Evolutionary conservation across 2,329 filamentous ascomycete species (phyloP).

Genomic region (Nigrospora oryzae): DNA sequence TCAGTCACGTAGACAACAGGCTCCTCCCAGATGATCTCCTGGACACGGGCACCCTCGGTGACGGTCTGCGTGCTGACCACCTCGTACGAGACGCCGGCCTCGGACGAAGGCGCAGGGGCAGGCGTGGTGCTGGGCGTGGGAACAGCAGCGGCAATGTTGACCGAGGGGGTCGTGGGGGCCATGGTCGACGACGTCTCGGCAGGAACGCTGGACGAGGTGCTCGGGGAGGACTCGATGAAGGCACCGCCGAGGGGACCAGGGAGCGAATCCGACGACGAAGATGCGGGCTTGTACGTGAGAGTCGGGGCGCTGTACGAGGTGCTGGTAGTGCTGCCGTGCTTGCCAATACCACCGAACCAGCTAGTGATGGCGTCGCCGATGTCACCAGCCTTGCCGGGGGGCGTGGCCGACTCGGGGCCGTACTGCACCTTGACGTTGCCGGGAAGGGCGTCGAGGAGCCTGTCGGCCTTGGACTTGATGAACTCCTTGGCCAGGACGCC

Average conservation of each 20-base stretch:
- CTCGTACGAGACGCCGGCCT: slow-evolving; percentile 24
- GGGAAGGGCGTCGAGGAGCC: slow-evolving; percentile 52
- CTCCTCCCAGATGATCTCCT: slow-evolving; percentile 50
- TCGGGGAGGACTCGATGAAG: slow-evolving; percentile 12
- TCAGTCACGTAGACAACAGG: slow-evolving; percentile 44
- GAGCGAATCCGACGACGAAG: slow-evolving; percentile 6
- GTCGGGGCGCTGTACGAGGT: slow-evolving; percentile 13
- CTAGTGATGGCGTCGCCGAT: slow-evolving; percentile 8
- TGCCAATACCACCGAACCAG: slow-evolving; percentile 8
- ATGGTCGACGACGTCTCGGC: slow-evolving; percentile 4
- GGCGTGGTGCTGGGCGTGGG: slow-evolving; percentile 13
- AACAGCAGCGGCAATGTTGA: slow-evolving; percentile 8
- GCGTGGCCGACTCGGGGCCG: slow-evolving; percentile 16
- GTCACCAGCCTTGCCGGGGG: slow-evolving; percentile 6
- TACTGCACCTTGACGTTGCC: slow-evolving; percentile 46
- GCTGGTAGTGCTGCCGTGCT: slow-evolving; percentile 7
- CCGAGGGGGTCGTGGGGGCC: not conserved
- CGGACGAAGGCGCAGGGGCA: slow-evolving; percentile 19
- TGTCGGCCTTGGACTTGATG: slow-evolving; percentile 26
- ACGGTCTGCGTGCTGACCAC: slow-evolving; percentile 44
- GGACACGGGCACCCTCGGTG: slow-evolving; percentile 40
- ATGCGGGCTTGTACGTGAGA: slow-evolving; percentile 15
- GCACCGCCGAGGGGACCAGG: slow-evolving; percentile 17
- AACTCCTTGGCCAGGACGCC: slow-evolving; percentile 48
- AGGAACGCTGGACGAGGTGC: slow-evolving; percentile 5